These are phyloP conservation scores for Drechslerella coelobrocha DNA, from an alignment of 2,329 filamentous ascomycete genomes.

Conservation along the genomic window DNA sequence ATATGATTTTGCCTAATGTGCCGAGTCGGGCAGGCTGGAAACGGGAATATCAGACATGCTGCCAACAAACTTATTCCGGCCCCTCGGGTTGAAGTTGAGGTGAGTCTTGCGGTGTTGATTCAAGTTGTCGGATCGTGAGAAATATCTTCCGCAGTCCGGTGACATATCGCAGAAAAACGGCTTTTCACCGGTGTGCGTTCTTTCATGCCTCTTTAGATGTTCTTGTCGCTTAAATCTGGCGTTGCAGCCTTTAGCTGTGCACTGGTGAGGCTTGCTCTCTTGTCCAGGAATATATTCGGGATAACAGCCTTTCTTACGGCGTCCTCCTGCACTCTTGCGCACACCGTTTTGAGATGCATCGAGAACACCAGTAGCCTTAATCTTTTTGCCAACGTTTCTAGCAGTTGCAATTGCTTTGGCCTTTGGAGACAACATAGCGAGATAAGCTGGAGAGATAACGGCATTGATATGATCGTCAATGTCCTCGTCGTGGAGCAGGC, in stretches of 20 bases:
- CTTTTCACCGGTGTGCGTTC: conserved; percentile 53
- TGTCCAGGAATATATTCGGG: conserved; percentile 33
- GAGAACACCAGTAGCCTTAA: conserved; percentile 17
- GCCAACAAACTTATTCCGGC: conserved; percentile 48
- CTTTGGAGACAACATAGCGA: conserved; percentile 42
- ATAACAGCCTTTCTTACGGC: conserved; percentile 27
- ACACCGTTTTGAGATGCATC: conserved; percentile 24
- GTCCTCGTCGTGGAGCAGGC: conserved; percentile 45
- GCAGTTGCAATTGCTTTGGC: conserved; percentile 24
- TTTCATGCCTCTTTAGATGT: conserved; percentile 54
- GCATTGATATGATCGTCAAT: conserved; percentile 27
- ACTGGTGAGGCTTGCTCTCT: conserved; percentile 51
- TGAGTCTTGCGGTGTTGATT: conserved; percentile 53
- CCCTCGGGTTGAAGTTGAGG: conserved; percentile 50
- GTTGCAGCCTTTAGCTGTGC: conserved; percentile 46
- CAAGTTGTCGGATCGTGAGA: conserved; percentile 54
- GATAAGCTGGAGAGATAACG: conserved; percentile 36
- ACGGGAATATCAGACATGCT: conserved; percentile 16
- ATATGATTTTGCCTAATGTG: conserved; percentile 7
- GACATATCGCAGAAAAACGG: conserved; percentile 51
- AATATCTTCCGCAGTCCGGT: conserved; percentile 51
- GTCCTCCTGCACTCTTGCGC: conserved; percentile 10
- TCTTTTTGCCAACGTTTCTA: conserved; percentile 23
- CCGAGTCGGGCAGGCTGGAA: conserved; percentile 1
- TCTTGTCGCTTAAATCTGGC: conserved; percentile 53